These are phyloP conservation scores for Phytopythium helicoides DNA, from an alignment of 352 stramenopile genomes.

Conservation along the genomic window DNA sequence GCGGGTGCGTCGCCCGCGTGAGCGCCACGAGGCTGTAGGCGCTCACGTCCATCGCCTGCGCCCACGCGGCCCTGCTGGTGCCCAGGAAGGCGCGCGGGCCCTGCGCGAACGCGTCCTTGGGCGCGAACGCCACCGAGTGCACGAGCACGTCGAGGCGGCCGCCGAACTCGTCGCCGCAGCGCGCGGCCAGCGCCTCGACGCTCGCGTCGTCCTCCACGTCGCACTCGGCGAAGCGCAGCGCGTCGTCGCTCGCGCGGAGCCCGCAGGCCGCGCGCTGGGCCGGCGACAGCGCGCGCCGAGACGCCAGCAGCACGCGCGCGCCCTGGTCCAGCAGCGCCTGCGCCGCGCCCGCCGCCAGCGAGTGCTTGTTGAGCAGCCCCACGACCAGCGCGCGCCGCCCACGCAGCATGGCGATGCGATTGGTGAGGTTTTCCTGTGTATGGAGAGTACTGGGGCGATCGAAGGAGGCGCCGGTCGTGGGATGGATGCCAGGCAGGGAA, in stretches of 20 bases:
- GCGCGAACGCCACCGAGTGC: conserved; percentile 90
- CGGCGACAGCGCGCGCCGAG: conserved; percentile 42
- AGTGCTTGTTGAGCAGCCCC: conserved; percentile 90
- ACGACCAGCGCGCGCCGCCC: conserved; percentile 83
- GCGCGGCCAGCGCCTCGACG: conserved; percentile 54
- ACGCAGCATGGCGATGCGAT: no score
- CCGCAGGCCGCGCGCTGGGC: conserved; percentile 48
- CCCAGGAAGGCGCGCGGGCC: conserved; percentile 43
- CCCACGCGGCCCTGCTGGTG: conserved; percentile 48
- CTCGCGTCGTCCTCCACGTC: conserved; percentile 79
- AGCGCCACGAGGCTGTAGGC: conserved; percentile 90
- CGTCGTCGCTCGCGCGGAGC: conserved; percentile 31
- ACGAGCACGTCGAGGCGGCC: conserved; percentile 81
- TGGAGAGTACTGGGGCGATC: no score
- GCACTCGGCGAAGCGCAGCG: conserved; percentile 59
- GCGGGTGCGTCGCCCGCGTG: conserved; percentile 53
- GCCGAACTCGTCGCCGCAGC: conserved; percentile 39
- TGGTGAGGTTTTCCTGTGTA: no score
- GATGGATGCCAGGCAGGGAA: no score
- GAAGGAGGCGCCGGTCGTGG: no score
- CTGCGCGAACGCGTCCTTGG: conserved; percentile 64
- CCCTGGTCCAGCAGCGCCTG: conserved; percentile 62
- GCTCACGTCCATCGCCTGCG: conserved; percentile 81
- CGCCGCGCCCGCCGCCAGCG: conserved; percentile 73
- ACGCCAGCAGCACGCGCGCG: conserved; percentile 77